Conservation (phyloP, 2,329 filamentous ascomycete genomes). For the Alternaria ventricosa region DNA sequence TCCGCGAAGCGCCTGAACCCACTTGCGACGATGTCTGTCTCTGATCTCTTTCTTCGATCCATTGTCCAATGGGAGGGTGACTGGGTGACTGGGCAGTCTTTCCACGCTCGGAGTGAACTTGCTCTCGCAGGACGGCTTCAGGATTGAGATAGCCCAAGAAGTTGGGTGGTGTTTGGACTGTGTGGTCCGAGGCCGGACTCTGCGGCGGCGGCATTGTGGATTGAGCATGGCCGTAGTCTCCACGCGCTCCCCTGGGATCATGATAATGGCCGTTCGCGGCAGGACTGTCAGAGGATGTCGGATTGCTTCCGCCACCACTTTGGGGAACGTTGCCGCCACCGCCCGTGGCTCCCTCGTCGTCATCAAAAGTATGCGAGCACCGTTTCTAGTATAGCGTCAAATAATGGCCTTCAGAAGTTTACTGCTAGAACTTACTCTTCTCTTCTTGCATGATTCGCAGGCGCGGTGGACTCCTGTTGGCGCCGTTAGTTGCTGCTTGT, state of each 20-base stretch:
- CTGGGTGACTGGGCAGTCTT: conserved; percentile 38
- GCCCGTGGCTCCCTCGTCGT: conserved; percentile 31
- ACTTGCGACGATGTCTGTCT: conserved; percentile 29
- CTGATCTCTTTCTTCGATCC: conserved; percentile 42
- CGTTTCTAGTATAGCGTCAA: conserved; percentile 46
- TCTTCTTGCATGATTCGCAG: conserved; percentile 54
- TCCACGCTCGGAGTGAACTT: conserved; percentile 46
- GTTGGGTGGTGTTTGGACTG: conserved; percentile 46
- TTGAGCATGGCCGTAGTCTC: conserved; percentile 35
- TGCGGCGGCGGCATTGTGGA: conserved; percentile 42
- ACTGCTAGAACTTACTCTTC: conserved; percentile 42
- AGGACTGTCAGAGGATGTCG: conserved; percentile 39
- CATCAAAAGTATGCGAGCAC: conserved; percentile 52
- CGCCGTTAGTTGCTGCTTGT: conserved; percentile 32
- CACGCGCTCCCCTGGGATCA: conserved; percentile 34
- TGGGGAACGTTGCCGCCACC: conserved; percentile 48
- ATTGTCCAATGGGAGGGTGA: conserved; percentile 43
- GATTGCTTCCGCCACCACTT: conserved; percentile 43
- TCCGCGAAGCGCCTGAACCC: conserved; percentile 29
- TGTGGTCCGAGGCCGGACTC: conserved; percentile 39
- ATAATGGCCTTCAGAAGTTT: conserved; percentile 16
- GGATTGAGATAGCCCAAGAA: conserved; percentile 57
- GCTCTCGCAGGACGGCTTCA: conserved; percentile 54
- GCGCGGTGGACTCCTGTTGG: conserved; percentile 49
- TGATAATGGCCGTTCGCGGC: conserved; percentile 28